Evolutionary conservation across 2,329 filamentous ascomycete genomes (phyloP), one percentile per base, ranked within the genome.

Genomic region (Drechslera avenae): DNA sequence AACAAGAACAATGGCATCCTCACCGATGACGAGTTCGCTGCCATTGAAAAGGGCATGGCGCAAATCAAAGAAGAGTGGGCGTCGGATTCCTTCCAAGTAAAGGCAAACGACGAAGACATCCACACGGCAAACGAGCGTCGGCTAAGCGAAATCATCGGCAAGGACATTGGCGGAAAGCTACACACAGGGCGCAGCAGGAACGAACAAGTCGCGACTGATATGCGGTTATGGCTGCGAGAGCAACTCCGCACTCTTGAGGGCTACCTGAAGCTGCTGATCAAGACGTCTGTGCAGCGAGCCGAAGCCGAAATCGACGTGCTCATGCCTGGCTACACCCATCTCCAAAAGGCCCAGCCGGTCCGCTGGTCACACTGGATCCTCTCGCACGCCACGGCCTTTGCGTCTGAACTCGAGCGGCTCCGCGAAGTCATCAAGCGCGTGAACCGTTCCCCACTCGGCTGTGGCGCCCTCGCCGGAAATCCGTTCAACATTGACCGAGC

Each of bases 321-420:
- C 66, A 94, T 96, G 88, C 91, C 91, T 1, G 89, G 89, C 2
- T 96, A 96, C 76, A 95, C 90, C 12, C 91, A 96, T 74, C 77
- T 94, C 30, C 91, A 96, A 76, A 86, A 89, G 45, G 90, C 90
- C 3, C 83, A 89, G 75, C 90, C 90, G 1, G 85, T 96, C 61
- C 81, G 88, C 54, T 96, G 88, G 88, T 86, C 82, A 47, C 90
- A 94, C 68, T 93, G 87, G 87, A 79, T 96, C 69, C 76, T 96
- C 57, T 87, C 86, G 39, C 87, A 91, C 68, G 89, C 83, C 42
- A 83, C 84, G 41, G 83, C 84, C 26, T 93, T 96, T 67, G 79
- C 83, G 12, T 79, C 79, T 31, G 91, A 96, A 73, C 83, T 95
- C 28, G 83, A 94, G 78, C 84, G 90, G 44, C 79, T 96, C 55